These are phyloP conservation scores for Eragrostis curvula DNA, from an alignment of 176 grass and related monocot genomes.

Conservation along the genomic window DNA sequence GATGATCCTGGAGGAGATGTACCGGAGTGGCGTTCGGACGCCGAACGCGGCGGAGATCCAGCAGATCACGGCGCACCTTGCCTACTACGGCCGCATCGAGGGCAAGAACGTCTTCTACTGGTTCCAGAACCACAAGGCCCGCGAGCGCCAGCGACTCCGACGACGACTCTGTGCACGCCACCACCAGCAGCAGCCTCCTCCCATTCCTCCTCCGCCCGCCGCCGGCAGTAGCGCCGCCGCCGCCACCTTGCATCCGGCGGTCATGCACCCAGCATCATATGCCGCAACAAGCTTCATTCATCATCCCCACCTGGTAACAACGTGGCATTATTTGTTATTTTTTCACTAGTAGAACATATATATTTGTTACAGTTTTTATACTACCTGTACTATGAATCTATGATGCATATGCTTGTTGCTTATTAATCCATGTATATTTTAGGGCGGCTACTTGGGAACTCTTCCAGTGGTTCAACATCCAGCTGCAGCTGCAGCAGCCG, in stretches of 20 bases:
- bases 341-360: too few species aligned
- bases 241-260: constrained; percentile 28
- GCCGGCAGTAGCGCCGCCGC: background rate
- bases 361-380: too few species aligned
- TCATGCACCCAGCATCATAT: constrained; percentile 45
- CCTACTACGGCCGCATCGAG: constrained; percentile 87
- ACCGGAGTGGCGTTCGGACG: constrained; percentile 72
- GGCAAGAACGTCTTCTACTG: constrained; percentile 97
- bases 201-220: background rate
- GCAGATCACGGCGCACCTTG: constrained; percentile 85
- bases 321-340: too few species aligned
- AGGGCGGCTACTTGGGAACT: constrained; percentile 2
- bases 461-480: background rate
- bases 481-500: background rate
- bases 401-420: too few species aligned
- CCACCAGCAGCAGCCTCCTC: constrained; percentile 49
- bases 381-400: too few species aligned
- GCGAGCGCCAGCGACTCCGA: constrained; percentile 76
- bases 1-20: constrained; percentile 94
- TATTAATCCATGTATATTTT: background rate
- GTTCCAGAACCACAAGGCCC: constrained; percentile 97
- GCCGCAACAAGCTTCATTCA: constrained; percentile 41
- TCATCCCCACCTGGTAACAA: constrained; percentile 26
- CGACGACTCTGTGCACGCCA: constrained; percentile 69
- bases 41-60: constrained; percentile 87